Evolutionary conservation across 179 eudicot species (phyloP), one percentile per base, ranked within the genome.

Genomic region (Silene vulgaris): DNA sequence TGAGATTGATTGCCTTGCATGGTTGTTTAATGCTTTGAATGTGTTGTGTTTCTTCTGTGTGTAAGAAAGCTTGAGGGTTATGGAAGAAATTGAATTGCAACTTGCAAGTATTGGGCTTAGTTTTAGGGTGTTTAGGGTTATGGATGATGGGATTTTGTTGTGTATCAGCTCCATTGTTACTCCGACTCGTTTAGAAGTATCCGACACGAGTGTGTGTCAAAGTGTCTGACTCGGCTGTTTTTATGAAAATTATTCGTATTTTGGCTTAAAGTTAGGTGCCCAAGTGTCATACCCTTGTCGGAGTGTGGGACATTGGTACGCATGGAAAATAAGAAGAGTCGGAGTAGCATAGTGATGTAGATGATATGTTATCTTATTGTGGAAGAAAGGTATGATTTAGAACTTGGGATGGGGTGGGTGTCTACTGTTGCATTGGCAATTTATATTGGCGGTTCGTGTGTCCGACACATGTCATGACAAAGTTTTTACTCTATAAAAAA

Each of bases 401-500:
- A 20, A 32, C n/a, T 59, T 56, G 65, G 35, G 26, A 16, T 76
- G 77, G 35, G 26, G 16, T 76, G 77, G 14, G 26, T 75, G 61
- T 74, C 4, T 61, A 32, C 9, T 40, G 48, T 40, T 40, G 48
- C 48, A 40, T 40, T 40, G 48, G 9, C 48, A 40, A 7, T 8
- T 40, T 11, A 40, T 8, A 40, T 40, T 40, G 48, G 48, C 48
- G 43, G 56, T 16, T n/a, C 21, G 26, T 59, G 64, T 12, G 12
- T 59, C 19, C 9, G 64, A 4, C 37, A 21, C 48, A 40, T 40
- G 48, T 40, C 48, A 40, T 8, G 48, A 40, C 11, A 35, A 35
- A 35, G 5, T 35, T 35, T 35, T 35, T 35, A 35, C 8, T 23
- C 26, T 23, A 23, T 5, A 35, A 35, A 35, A 23, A 35, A 4